Conservation (phyloP, 192 early-diverging fungal genomes). For the Oehlia diaphana region DNA sequence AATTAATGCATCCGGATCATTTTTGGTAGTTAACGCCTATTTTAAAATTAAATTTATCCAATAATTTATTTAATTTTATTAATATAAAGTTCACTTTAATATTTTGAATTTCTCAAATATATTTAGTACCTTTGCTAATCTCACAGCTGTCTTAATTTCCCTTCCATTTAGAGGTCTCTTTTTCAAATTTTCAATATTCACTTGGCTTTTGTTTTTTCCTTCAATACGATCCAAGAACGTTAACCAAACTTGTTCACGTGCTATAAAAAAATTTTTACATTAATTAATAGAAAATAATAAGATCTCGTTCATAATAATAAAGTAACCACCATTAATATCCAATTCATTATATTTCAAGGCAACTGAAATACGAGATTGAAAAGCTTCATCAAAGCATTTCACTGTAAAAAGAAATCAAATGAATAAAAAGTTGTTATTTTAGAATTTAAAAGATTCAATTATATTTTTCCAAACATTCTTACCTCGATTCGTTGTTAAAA, state of each 20-base stretch:
- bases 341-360: constrained; percentile 54
- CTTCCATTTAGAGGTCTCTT: constrained; percentile 13
- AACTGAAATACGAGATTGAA: constrained; percentile 54
- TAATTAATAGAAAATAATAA: too few species aligned
- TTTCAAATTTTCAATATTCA: constrained; percentile 9
- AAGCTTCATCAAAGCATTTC: constrained; percentile 53
- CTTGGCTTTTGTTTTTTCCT: constrained; percentile 17
- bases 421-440: not conserved
- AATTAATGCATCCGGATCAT: too few species aligned
- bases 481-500: constrained; percentile 64
- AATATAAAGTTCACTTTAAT: too few species aligned
- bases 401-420: not conserved
- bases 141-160: constrained; percentile 21
- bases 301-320: too few species aligned
- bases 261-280: not conserved
- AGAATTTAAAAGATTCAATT: not conserved
- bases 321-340: not conserved
- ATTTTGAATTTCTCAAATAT: too few species aligned
- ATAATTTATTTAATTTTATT: too few species aligned
- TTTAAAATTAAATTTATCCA: too few species aligned
- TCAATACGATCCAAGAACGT: constrained; percentile 42
- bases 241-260: constrained; percentile 51
- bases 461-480: not conserved
- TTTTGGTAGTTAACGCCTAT: too few species aligned
- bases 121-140: constrained; percentile 6